These are phyloP conservation scores for Austroboletus niveus DNA, from an alignment of 1,284 basidiomycete species.

Conservation along the genomic window DNA sequence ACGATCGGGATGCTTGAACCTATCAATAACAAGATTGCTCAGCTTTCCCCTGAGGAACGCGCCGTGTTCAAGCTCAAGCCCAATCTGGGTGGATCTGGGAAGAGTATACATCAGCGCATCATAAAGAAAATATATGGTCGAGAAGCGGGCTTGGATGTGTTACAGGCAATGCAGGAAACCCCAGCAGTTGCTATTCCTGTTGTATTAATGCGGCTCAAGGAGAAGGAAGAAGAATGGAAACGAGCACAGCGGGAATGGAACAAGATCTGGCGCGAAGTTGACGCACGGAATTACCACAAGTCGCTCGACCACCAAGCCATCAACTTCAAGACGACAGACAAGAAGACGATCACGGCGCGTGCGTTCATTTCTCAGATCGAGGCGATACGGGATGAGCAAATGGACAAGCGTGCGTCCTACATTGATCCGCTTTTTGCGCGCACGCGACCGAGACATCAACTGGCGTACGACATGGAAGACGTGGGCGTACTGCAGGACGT, in stretches of 20 bases:
- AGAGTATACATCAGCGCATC: constrained; percentile 91
- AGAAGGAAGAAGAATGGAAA: constrained; percentile 99
- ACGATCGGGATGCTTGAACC: constrained; percentile 94
- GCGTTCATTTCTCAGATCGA: constrained; percentile 90
- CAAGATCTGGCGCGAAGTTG: constrained; percentile 97
- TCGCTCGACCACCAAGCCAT: constrained; percentile 93
- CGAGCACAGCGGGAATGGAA: constrained; percentile 99
- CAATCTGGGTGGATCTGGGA: constrained; percentile 86
- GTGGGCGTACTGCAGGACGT: constrained; percentile 79
- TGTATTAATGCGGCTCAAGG: constrained; percentile 88
- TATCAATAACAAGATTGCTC: constrained; percentile 84
- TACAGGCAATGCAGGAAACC: constrained; percentile 91
- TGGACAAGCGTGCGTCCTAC: constrained; percentile 72
- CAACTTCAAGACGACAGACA: constrained; percentile 89
- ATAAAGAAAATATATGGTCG: constrained; percentile 97
- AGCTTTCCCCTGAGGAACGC: constrained; percentile 81
- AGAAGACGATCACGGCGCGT: constrained; percentile 85
- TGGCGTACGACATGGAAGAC: constrained; percentile 81
- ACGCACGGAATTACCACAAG: constrained; percentile 91
- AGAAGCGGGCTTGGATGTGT: constrained; percentile 85
- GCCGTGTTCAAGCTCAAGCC: constrained; percentile 86
- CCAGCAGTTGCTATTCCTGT: constrained; percentile 92
- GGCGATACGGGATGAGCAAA: constrained; percentile 82
- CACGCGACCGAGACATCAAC: constrained; percentile 72
- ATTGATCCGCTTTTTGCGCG: constrained; percentile 77